Evolutionary conservation across 2,329 filamentous ascomycete species (phyloP).

Genomic region (Aulographum hederae): DNA sequence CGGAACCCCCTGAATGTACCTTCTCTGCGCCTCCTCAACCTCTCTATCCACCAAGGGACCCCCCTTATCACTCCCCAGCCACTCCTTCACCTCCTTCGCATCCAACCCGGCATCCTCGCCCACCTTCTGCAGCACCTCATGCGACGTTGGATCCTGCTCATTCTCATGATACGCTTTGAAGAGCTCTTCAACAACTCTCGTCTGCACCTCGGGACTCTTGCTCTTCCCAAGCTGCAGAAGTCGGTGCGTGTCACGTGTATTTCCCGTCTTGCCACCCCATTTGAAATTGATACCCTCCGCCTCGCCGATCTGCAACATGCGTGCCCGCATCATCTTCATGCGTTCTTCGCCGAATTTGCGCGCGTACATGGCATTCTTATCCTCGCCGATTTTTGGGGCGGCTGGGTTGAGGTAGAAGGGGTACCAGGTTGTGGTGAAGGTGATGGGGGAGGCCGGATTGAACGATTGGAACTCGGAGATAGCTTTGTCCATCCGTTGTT

Average conservation of each 20-base stretch:
- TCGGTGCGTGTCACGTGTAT: constrained; percentile 64
- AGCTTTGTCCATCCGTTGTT: constrained; percentile 53
- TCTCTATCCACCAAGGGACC: constrained; percentile 27
- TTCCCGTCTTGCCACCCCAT: constrained; percentile 53
- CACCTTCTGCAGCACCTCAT: constrained; percentile 16
- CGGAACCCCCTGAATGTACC: constrained; percentile 50
- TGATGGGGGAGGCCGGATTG: constrained; percentile 43
- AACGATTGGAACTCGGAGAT: constrained; percentile 47
- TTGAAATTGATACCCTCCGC: constrained; percentile 56
- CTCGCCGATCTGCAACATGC: constrained; percentile 38
- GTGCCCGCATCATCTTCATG: constrained; percentile 34
- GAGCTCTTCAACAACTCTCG: constrained; percentile 16
- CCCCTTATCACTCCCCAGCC: constrained; percentile 24
- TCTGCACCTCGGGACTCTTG: constrained; percentile 31
- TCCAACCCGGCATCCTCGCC: constrained; percentile 20
- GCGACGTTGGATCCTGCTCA: constrained; percentile 27
- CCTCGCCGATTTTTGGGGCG: constrained; percentile 31
- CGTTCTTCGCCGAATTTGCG: constrained; percentile 47
- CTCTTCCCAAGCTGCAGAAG: constrained; percentile 50
- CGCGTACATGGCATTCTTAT: constrained; percentile 39
- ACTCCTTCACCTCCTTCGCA: constrained; percentile 22
- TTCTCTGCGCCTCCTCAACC: constrained; percentile 22
- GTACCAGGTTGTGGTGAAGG: constrained; percentile 55
- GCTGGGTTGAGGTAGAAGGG: constrained; percentile 67
- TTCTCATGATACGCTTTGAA: constrained; percentile 25